Evolutionary conservation across 1,284 basidiomycete species (phyloP), one percentile per base, ranked within the genome.

Genomic region (Papiliotrema terrestris): DNA sequence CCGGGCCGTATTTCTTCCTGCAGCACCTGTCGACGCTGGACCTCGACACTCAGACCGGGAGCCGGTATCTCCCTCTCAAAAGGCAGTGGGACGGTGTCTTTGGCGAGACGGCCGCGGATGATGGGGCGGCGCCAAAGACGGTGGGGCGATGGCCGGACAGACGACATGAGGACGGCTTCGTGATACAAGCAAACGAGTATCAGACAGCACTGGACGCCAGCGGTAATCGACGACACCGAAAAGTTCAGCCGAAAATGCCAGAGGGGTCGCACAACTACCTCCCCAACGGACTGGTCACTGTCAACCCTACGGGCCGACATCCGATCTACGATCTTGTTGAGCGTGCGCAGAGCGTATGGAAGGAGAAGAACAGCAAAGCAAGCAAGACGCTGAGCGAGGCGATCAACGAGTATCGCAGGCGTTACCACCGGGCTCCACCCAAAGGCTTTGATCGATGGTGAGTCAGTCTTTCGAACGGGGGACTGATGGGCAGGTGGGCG

Each of bases 281-380:
- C 6, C 20, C 56, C 2, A 67, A 69, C 52, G 75, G 75, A 5
- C 56, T 73, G 2, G 37, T 77, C 9, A 52, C 61, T 14, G 65
- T 71, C 6, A 75, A 75, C 56, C 61, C 69, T 2, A 32, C 58
- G 2, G 71, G 62, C 1, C 64, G 62, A 22, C 77, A 78, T 59
- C 76, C 77, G 2, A 74, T 78, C n/a, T 74, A 67, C 53, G 70
- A 75, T 46, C 61, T 80, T 8, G 69, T 81, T 17, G 55, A 66
- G 35, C 50, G 60, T 8, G 73, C 72, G 0, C 66, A 74, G 48
- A 46, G 60, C n/a, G 52, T 56, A 5, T 80, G 79, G 78, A 62
- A 74, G 22, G 58, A 59, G 1, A 79, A 79, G 61, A 20, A 76
- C 19, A 63, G 54, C 5, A 62, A 58, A 46, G 71, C 77, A 57